Conservation (phyloP, 495 filamentous ascomycete species). For the Usnea hakonensis region DNA sequence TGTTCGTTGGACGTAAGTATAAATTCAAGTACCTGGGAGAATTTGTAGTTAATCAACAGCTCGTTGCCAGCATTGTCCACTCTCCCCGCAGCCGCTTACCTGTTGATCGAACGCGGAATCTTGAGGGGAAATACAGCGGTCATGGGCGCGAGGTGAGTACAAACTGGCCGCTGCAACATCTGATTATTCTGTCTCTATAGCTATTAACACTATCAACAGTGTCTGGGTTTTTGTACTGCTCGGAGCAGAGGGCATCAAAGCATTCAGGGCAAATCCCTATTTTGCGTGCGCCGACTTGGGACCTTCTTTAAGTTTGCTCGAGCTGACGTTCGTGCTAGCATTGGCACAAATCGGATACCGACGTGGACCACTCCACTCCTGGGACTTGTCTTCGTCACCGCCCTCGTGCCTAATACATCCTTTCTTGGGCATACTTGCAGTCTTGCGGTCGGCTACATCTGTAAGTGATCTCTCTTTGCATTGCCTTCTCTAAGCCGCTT, state of each 20-base stretch:
- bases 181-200: background rate
- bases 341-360: slow-evolving; percentile 69
- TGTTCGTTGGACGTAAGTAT: slow-evolving; percentile 86
- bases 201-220: slow-evolving; percentile 37
- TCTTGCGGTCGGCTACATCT: slow-evolving; percentile 72
- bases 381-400: slow-evolving; percentile 57
- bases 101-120: slow-evolving; percentile 61
- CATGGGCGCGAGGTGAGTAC: slow-evolving; percentile 71
- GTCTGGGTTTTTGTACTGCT: slow-evolving; percentile 88
- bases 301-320: slow-evolving; percentile 20
- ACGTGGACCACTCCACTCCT: slow-evolving; percentile 87
- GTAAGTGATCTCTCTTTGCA: slow-evolving; percentile 42
- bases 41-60: background rate
- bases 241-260: slow-evolving; percentile 74
- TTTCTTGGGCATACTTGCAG: slow-evolving; percentile 82
- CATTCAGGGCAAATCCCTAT: slow-evolving; percentile 63
- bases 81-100: slow-evolving; percentile 64
- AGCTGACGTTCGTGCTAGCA: slow-evolving; percentile 25
- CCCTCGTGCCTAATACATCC: slow-evolving; percentile 71
- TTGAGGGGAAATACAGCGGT: slow-evolving; percentile 58
- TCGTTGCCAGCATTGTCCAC: slow-evolving; percentile 63
- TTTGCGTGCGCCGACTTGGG: slow-evolving; percentile 44
- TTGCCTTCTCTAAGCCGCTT: background rate
- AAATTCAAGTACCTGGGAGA: background rate
- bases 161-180: background rate